Percentiles rank a stretch among this genome's conserved stretches.
Conservation (phyloP, 352 stramenopile species). For the Globisporangium ultimum region DNA sequence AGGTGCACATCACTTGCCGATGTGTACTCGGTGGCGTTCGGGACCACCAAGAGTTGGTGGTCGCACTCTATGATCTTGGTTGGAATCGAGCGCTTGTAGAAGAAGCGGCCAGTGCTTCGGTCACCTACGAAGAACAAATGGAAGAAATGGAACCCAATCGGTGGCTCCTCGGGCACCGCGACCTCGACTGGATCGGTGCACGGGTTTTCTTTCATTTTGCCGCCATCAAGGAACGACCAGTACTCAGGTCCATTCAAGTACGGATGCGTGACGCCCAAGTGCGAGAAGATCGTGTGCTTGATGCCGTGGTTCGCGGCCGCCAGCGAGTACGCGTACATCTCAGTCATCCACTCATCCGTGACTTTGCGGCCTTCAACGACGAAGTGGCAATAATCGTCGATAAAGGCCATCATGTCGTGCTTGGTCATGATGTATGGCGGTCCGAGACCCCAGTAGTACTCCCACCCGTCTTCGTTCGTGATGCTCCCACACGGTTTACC, state of each 20-base stretch:
- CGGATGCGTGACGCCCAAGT: conserved; percentile 24
- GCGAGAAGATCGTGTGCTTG: conserved; percentile 25
- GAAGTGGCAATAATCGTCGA: conserved; percentile 29
- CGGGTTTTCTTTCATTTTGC: conserved; percentile 14
- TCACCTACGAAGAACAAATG: conserved; percentile 13
- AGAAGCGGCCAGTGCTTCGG: conserved; percentile 3
- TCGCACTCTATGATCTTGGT: conserved; percentile 12
- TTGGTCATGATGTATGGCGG: conserved; percentile 39
- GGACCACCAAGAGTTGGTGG: conserved; percentile 9
- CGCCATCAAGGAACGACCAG: conserved; percentile 18
- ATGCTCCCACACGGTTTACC: conserved; percentile 2
- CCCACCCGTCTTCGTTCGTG: conserved; percentile 10
- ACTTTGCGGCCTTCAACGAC: conserved; percentile 17
- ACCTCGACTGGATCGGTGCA: conserved; percentile 16
- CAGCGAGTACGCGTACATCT: conserved; percentile 29
- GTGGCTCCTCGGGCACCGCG: conserved; percentile 13
- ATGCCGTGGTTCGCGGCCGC: conserved; percentile 26
- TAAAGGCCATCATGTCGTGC: conserved; percentile 16
- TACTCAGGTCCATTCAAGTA: conserved; percentile 12
- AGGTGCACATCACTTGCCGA: not conserved
- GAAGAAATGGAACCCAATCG: conserved; percentile 25
- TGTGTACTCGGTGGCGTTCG: conserved; percentile 9
- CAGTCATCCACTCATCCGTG: conserved; percentile 23
- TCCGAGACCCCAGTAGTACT: conserved; percentile 23
- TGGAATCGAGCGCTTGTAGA: conserved; percentile 16